These are phyloP conservation scores for Lolium rigidum DNA, from an alignment of 176 grass and related monocot genomes.

Conservation along the genomic window DNA sequence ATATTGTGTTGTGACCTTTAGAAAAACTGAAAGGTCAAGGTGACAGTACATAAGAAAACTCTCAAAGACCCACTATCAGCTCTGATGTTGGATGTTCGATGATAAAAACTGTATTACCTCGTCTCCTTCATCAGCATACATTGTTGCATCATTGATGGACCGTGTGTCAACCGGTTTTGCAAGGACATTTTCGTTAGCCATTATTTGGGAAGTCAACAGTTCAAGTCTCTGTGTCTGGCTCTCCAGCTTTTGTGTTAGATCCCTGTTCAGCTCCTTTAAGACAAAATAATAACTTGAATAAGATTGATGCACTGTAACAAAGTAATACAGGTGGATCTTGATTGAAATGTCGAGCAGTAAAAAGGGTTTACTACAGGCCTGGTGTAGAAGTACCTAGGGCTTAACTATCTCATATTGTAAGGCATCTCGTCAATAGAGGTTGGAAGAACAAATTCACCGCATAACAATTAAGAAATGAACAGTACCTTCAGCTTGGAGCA, in stretches of 20 bases:
- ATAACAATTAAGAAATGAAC: slow-evolving; percentile 37
- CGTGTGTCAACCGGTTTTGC: slow-evolving; percentile 61
- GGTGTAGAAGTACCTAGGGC: not conserved
- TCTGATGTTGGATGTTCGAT: not conserved
- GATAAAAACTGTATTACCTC: slow-evolving; percentile 57
- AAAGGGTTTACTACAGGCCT: slow-evolving; percentile 6
- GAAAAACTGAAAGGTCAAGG: not conserved
- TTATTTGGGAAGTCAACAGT: slow-evolving; percentile 74
- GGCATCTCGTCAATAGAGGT: slow-evolving; percentile 7
- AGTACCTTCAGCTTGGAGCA: slow-evolving; percentile 96
- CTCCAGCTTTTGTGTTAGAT: slow-evolving; percentile 93
- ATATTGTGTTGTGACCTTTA: not conserved
- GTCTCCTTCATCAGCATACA: slow-evolving; percentile 98
- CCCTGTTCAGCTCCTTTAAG: slow-evolving; percentile 87
- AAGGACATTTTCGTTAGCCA: slow-evolving; percentile 70
- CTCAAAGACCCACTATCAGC: slow-evolving; percentile 3
- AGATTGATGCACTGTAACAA: slow-evolving; percentile 33
- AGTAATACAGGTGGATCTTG: slow-evolving; percentile 27
- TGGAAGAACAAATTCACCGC: slow-evolving; percentile 17
- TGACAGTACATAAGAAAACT: not conserved
- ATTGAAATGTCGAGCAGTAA: not conserved
- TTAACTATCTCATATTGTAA: slow-evolving; percentile 27
- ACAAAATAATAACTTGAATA: slow-evolving; percentile 39
- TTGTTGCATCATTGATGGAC: slow-evolving; percentile 71
- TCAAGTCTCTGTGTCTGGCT: slow-evolving; percentile 91